phyloP scores from a whole-genome alignment of 2,329 filamentous ascomycete species.

The Colletotrichum sp. region DNA sequence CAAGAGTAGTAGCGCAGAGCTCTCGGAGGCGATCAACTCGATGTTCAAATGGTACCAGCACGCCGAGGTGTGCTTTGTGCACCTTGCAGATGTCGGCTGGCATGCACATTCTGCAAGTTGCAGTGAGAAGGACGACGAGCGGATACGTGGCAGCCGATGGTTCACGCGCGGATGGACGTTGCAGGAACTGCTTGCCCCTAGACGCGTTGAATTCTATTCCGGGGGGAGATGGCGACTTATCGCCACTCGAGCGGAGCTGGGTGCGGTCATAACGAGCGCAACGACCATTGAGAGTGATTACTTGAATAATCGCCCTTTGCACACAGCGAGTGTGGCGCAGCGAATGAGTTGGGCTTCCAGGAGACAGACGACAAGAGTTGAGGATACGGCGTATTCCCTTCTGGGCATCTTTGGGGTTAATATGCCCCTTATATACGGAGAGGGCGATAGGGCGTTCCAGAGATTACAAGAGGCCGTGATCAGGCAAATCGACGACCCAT shows the following conservation, averaged over 20 bases:
- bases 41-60: slow-evolving; percentile 25
- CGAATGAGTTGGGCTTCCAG: slow-evolving; percentile 26
- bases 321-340: neutral
- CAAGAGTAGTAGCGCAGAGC: slow-evolving; percentile 22
- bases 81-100: slow-evolving; percentile 28
- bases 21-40: slow-evolving; percentile 26
- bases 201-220: neutral
- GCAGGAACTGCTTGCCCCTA: neutral
- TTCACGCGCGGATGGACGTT: neutral
- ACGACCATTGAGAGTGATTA: neutral
- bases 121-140: neutral
- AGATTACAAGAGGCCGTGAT: slow-evolving; percentile 17
- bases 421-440: slow-evolving; percentile 8
- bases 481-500: neutral
- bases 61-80: slow-evolving; percentile 28
- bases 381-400: slow-evolving; percentile 30
- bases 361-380: slow-evolving; percentile 23
- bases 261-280: neutral
- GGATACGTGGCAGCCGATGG: neutral
- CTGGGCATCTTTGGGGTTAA: slow-evolving; percentile 30
- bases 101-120: neutral
- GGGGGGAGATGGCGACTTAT: neutral
- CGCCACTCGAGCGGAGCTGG: neutral
- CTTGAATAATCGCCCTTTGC: neutral
- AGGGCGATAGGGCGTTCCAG: slow-evolving; percentile 25